Base-by-base conservation (phyloP, 805 yeast species). In the Myxozyma sirexii region DNA sequence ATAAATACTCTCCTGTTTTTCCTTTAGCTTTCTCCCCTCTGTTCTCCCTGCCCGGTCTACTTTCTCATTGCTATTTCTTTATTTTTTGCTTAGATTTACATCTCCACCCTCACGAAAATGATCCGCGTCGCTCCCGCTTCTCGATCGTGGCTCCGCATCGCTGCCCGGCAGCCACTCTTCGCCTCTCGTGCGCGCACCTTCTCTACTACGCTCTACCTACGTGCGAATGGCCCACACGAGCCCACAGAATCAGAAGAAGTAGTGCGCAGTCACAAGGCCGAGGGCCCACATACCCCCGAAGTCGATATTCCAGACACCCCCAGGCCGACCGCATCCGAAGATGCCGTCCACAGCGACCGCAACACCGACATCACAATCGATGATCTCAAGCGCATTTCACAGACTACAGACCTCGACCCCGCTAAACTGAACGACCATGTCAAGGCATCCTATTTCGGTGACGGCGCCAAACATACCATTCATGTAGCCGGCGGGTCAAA, bases 171-270 rank as follows among this genome's bases (percentile, higher is more conserved):
- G 10, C 37, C 10, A 23, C 21, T 23, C n/a, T 35, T 37, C 6
- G 26, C 26, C 15, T 27, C 12, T 3, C 17, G 15, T 23, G 27
- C 27, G 17, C 27, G 26, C 26, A 21, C 21, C 15, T 48, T 48
- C 33, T 48, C 53, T 2, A 23, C 53, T 2, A 19, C 43, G 19
- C 10, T 41, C 7, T 8, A 10, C 13, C 23, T 24, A n/a, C 6
- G 33, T 5, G 39, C 33, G 26, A 35, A 21, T 19, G 35, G 15
- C 15, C n/a, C 29, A n/a, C 51, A 4, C 15, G 44, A 35, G n/a
- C 53, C 44, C 19, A 48, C 53, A 13, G 53, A 48, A n/a, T 48
- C 53, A 13, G 53, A 48, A 19, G 53, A 48, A 3, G 24, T 48
- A 13, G 53, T 48, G 17, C 53, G n/a, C n/a, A n/a, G 43, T 26